Base-by-base conservation (phyloP, 163 green algal genomes). In the Trebouxiophyceae sp. region DNA sequence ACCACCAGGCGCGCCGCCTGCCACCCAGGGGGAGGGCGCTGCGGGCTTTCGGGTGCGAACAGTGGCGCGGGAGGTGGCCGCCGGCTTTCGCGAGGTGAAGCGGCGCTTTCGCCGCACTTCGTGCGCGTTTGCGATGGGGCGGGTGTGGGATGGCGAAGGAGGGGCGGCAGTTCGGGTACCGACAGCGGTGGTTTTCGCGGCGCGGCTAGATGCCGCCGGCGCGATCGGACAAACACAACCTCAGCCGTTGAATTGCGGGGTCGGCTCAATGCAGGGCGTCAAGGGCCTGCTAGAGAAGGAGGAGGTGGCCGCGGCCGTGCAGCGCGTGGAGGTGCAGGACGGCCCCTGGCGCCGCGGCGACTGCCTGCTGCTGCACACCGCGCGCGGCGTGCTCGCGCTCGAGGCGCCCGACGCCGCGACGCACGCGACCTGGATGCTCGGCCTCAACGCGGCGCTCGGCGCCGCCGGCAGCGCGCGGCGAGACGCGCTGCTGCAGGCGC, bases 391-490 rank as follows among this genome's bases (percentile, higher is more conserved):
- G 8, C 29, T 67, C 28, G 45, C 45, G 26, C 12, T 67, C 2
- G 61, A 58, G 12, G 19, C 61, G 27, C 44, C 33, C 6, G 30
- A 24, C 29, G 33, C 61, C 3, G 61, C 44, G 19, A 32, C 61
- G 4, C 47, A 50, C 30, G 46, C 61, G 29, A 30, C 33, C 22
- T 67, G 61, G 61, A 50, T 50, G 39, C 39, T n/a, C 12, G 61
- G 61, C 22, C 61, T 67, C 5, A 67, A 67, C 30, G 61, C 61
- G 3, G 61, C 61, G 29, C 46, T 67, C 5, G 61, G 29, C 19
- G 30, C 23, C 45, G 46, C 45, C 61, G 29, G 59, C 23, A 59
- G 45, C 4, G 6, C 27, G 16, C 26, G 61, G 1, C 58, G 59
- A 27, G 61, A 67, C 5, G 30, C 33, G 5, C 19, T 67, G 5